phyloP scores from a whole-genome alignment of 768 basidiomycete genomes.

The Psilocybe sp. region DNA sequence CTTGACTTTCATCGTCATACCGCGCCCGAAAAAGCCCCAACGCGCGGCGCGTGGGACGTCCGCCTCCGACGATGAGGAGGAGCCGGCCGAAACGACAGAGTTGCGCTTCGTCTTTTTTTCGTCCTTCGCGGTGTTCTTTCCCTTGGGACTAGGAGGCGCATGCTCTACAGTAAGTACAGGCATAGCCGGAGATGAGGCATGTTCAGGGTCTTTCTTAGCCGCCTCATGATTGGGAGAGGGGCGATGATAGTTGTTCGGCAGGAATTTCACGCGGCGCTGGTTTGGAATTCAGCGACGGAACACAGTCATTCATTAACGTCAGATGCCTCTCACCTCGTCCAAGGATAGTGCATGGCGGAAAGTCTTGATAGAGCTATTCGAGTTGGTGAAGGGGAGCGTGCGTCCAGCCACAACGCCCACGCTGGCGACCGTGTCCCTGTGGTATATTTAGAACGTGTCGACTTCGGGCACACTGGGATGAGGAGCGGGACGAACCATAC shows the following conservation, averaged over 20 bases:
- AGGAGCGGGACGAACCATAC: constrained; percentile 55
- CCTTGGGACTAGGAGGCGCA: too few species aligned
- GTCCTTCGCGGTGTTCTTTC: too few species aligned
- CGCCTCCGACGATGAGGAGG: not conserved
- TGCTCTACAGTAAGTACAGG: not conserved
- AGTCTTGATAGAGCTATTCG: constrained; percentile 59
- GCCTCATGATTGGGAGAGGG: constrained; percentile 24
- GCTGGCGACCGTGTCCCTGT: constrained; percentile 80
- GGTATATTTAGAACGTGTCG: constrained; percentile 1
- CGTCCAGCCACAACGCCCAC: constrained; percentile 64
- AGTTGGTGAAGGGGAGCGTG: constrained; percentile 64
- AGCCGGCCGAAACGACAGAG: not conserved
- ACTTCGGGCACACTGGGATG: not conserved
- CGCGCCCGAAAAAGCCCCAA: constrained; percentile 13
- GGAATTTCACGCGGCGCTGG: constrained; percentile 65
- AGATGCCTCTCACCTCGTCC: constrained; percentile 54
- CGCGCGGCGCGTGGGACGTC: not conserved
- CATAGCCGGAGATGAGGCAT: constrained; percentile 12
- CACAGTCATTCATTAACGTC: not conserved
- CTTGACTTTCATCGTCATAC: constrained; percentile 5
- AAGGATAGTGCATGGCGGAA: constrained; percentile 79
- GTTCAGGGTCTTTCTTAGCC: constrained; percentile 25
- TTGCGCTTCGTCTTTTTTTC: too few species aligned
- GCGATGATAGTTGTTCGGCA: constrained; percentile 61
- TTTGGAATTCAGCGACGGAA: not conserved